These are phyloP conservation scores for Debaryomyces sp. DNA, from an alignment of 1,139 yeast species.

Conservation along the genomic window DNA sequence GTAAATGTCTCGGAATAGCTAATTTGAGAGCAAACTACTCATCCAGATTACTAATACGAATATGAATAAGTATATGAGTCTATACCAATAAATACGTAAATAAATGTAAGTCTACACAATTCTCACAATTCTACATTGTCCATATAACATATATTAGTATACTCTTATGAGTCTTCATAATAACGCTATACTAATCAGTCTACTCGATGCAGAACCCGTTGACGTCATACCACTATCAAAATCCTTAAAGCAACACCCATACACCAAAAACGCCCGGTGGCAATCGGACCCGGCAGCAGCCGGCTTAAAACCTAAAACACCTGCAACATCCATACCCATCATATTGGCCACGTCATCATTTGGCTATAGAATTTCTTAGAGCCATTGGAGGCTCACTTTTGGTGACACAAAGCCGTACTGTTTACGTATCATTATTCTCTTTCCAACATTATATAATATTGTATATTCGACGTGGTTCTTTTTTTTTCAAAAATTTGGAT, in stretches of 20 bases:
- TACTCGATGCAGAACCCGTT: no score
- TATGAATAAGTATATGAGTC: no score
- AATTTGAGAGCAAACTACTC: no score
- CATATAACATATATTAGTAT: no score
- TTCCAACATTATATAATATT: neutral
- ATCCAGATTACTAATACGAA: no score
- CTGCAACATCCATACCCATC: neutral
- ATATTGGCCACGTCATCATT: conserved; percentile 6
- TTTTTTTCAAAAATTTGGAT: neutral
- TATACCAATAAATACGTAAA: no score
- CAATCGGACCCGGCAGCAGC: neutral
- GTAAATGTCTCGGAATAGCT: neutral
- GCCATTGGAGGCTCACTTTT: neutral
- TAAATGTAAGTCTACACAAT: no score
- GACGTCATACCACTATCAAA: no score
- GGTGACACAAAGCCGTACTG: neutral
- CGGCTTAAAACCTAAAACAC: neutral
- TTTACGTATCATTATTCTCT: conserved; percentile 8
- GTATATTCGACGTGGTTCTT: conserved; percentile 2
- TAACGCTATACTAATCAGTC: no score
- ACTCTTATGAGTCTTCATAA: no score
- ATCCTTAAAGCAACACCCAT: no score
- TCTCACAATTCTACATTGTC: no score
- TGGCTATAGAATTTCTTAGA: conserved; percentile 7
- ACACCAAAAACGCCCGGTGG: neutral